Evolutionary conservation across 73 alveolate genomes (phyloP).

Genomic region (Paraurostyla sp.): DNA sequence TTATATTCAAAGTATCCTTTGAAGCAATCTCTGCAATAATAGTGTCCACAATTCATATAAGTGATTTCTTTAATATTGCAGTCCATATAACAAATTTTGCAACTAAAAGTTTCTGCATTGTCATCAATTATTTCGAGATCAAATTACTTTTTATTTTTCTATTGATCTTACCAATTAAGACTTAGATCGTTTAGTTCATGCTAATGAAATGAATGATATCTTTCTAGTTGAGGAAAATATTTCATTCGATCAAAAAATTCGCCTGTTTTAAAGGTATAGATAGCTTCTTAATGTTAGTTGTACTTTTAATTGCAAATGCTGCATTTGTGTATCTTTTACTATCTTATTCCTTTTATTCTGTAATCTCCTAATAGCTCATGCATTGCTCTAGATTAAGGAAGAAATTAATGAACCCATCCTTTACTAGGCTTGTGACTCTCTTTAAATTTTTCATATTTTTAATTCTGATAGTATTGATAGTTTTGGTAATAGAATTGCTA

Average conservation of each 20-base stretch:
- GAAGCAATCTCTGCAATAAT: conserved; percentile 31
- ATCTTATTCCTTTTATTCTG: too few relatives aligned
- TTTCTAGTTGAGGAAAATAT: not conserved
- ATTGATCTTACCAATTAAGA: not conserved
- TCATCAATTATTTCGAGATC: not conserved
- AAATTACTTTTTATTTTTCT: not conserved
- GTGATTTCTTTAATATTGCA: not conserved
- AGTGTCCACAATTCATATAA: conserved; percentile 43
- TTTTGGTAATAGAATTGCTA: too few relatives aligned
- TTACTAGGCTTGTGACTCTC: not conserved
- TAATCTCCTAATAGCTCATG: not conserved
- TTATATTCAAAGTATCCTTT: not conserved
- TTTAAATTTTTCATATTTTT: not conserved
- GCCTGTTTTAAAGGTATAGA: not conserved
- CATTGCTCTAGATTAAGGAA: not conserved
- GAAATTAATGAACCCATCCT: not conserved
- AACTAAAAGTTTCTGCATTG: conserved; percentile 36
- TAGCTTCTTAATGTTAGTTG: not conserved
- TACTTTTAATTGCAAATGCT: not conserved
- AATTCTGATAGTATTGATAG: not conserved
- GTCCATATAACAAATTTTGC: conserved; percentile 34
- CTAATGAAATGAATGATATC: not conserved
- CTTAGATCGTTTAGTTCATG: conserved; percentile 1
- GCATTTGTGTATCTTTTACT: too few relatives aligned
- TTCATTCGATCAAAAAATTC: not conserved